A percentile compares a stretch with the other conserved stretches of the same genome.
Evolutionary conservation across 2,329 filamentous ascomycete genomes (phyloP).

Genomic region (Alternaria infectoria): DNA sequence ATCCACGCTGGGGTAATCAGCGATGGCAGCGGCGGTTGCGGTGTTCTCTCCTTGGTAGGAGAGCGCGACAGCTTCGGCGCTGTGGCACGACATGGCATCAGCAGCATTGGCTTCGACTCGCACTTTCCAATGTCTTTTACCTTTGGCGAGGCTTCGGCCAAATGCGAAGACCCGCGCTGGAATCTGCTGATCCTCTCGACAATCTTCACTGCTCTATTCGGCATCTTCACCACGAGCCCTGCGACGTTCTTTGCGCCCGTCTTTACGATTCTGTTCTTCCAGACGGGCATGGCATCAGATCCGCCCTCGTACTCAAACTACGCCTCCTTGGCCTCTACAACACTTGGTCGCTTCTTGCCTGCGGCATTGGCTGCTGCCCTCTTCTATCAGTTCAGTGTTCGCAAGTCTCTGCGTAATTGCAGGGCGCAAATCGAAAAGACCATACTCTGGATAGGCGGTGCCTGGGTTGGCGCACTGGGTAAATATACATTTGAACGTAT

Average conservation of each 20-base stretch:
- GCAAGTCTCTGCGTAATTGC: slow-evolving; percentile 34
- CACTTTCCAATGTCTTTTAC: slow-evolving; percentile 44
- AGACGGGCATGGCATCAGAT: slow-evolving; percentile 47
- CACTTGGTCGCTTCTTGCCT: slow-evolving; percentile 42
- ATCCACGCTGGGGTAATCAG: slow-evolving; percentile 43
- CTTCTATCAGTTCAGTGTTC: slow-evolving; percentile 38
- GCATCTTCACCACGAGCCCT: slow-evolving; percentile 39
- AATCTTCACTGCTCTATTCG: slow-evolving; percentile 39
- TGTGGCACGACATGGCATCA: slow-evolving; percentile 37
- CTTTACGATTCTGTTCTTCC: slow-evolving; percentile 43
- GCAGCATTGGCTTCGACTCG: slow-evolving; percentile 41
- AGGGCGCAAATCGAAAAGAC: slow-evolving; percentile 47
- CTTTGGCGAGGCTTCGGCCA: slow-evolving; percentile 28
- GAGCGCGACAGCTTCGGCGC: slow-evolving; percentile 30
- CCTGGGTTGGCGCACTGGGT: slow-evolving; percentile 44
- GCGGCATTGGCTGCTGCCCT: slow-evolving; percentile 38
- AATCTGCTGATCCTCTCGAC: slow-evolving; percentile 41
- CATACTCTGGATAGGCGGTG: slow-evolving; percentile 44
- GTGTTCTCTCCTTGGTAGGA: slow-evolving; percentile 36
- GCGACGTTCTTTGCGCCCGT: slow-evolving; percentile 38
- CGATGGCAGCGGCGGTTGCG: slow-evolving; percentile 42
- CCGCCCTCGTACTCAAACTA: slow-evolving; percentile 40
- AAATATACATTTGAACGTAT: slow-evolving; percentile 45
- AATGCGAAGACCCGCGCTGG: slow-evolving; percentile 45
- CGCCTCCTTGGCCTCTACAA: slow-evolving; percentile 38